phyloP scores from a whole-genome alignment of 805 yeast genomes.

The Teunomyces tritomae region DNA sequence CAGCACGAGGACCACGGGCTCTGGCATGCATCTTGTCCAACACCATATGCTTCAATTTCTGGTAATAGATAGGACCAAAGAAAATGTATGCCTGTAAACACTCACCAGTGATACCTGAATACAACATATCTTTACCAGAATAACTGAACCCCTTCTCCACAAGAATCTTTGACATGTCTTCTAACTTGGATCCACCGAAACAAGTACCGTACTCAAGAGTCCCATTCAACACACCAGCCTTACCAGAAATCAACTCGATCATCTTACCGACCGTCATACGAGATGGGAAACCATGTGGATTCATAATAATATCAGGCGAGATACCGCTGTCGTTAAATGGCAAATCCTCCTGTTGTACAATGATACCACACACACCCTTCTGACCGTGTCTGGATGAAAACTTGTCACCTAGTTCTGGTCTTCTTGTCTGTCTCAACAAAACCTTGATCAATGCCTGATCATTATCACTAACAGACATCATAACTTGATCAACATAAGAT shows the following conservation, averaged over 20 bases:
- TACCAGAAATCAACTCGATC: conserved; percentile 94
- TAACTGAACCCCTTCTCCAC: conserved; percentile 91
- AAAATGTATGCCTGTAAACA: conserved; percentile 95
- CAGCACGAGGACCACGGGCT: conserved; percentile 99
- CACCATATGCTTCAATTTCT: conserved; percentile 98
- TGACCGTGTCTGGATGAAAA: conserved; percentile 98
- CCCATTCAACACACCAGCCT: conserved; percentile 95
- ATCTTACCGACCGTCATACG: conserved; percentile 99
- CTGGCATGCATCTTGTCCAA: conserved; percentile 99
- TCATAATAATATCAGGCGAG: conserved; percentile 94
- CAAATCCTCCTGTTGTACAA: conserved; percentile 94
- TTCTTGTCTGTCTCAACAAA: conserved; percentile 86
- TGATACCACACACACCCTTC: conserved; percentile 98
- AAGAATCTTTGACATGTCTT: conserved; percentile 88
- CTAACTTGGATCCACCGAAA: conserved; percentile 95
- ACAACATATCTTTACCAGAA: conserved; percentile 96
- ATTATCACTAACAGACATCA: conserved; percentile 94
- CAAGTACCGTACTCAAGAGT: conserved; percentile 94
- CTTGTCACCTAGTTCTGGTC: conserved; percentile 97
- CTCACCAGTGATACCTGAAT: conserved; percentile 97
- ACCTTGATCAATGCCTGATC: conserved; percentile 95
- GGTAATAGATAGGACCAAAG: conserved; percentile 98
- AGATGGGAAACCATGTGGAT: conserved; percentile 99
- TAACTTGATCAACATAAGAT: conserved; percentile 91
- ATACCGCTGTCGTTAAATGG: conserved; percentile 94